Percentiles rank a stretch among this genome's conserved stretches.
Evolutionary conservation across 495 filamentous ascomycete species (phyloP).

Genomic region (Hypomontagnella submonticulosa): DNA sequence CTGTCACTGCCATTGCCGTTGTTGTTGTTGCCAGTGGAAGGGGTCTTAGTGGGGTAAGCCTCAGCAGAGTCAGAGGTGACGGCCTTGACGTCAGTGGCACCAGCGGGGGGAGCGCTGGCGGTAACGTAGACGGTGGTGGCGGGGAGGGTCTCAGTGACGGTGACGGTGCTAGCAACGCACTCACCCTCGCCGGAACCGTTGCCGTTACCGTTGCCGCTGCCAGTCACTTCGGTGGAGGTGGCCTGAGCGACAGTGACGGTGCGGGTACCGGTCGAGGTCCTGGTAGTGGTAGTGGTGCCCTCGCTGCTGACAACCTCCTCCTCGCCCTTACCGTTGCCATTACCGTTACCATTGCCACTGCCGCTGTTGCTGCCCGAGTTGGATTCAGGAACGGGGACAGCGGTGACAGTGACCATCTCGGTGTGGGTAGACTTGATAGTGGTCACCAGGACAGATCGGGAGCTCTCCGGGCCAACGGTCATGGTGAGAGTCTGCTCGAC

Average conservation of each 20-base stretch:
- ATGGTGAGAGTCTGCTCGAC: slow-evolving; percentile 51
- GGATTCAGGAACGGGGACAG: slow-evolving; percentile 24
- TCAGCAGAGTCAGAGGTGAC: slow-evolving; percentile 18
- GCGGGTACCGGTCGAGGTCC: slow-evolving; percentile 54
- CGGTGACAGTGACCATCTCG: slow-evolving; percentile 43
- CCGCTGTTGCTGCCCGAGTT: slow-evolving; percentile 14
- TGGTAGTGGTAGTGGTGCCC: slow-evolving; percentile 52
- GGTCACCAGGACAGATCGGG: slow-evolving; percentile 49
- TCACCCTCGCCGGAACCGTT: slow-evolving; percentile 36
- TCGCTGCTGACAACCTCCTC: slow-evolving; percentile 25
- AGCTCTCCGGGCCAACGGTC: slow-evolving; percentile 53
- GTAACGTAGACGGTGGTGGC: slow-evolving; percentile 58
- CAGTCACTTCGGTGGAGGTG: slow-evolving; percentile 31
- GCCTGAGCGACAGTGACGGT: slow-evolving; percentile 51
- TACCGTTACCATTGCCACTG: slow-evolving; percentile 6
- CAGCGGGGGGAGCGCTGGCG: slow-evolving; percentile 43
- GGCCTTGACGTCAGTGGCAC: slow-evolving; percentile 23
- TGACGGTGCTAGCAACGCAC: slow-evolving; percentile 50
- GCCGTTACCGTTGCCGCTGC: slow-evolving; percentile 32
- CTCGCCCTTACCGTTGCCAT: slow-evolving; percentile 1
- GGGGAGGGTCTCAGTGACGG: slow-evolving; percentile 50
- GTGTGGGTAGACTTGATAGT: slow-evolving; percentile 52
- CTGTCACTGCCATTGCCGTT: slow-evolving; percentile 22
- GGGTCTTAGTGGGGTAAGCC: slow-evolving; percentile 9
- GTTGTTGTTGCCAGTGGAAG: slow-evolving; percentile 28